Evolutionary conservation across 345 rosid genomes (phyloP).

Genomic region (Anastatica hierochuntica): DNA sequence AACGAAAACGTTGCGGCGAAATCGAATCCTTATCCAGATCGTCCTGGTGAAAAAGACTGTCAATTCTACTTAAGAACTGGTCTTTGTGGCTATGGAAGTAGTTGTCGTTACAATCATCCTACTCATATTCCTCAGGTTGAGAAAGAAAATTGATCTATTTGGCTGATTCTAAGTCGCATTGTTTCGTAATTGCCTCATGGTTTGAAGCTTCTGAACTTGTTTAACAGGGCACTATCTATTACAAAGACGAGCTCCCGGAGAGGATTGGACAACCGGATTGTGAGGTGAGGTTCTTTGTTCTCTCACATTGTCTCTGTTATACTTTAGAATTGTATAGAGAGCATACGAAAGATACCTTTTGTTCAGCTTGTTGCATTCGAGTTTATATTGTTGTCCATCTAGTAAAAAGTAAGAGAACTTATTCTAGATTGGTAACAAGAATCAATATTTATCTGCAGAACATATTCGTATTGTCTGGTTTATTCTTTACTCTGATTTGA

Average conservation of each 20-base stretch:
- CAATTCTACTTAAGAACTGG: constrained; percentile 59
- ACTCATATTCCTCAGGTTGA: constrained; percentile 37
- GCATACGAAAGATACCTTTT: too few species aligned
- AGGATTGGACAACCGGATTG: constrained; percentile 69
- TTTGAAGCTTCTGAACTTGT: background rate
- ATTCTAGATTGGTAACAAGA: too few species aligned
- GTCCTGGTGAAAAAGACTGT: constrained; percentile 71
- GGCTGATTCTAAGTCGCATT: background rate
- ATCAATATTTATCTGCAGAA: too few species aligned
- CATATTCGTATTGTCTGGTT: too few species aligned
- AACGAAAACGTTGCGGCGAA: constrained; percentile 29
- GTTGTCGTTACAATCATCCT: constrained; percentile 69
- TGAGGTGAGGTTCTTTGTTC: constrained; percentile 31
- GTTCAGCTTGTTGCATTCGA: too few species aligned
- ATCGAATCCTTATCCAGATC: constrained; percentile 50
- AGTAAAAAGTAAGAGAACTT: too few species aligned
- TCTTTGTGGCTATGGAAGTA: constrained; percentile 55
- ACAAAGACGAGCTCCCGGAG: constrained; percentile 57
- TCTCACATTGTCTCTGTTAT: background rate
- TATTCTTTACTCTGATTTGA: too few species aligned
- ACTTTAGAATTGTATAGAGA: too few species aligned
- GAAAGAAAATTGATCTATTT: too few species aligned
- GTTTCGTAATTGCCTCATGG: too few species aligned
- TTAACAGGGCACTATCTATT: constrained; percentile 31
- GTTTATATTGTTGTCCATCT: too few species aligned